phyloP scores from a whole-genome alignment of 1,139 yeast species.

The Kodamaea arcana region DNA sequence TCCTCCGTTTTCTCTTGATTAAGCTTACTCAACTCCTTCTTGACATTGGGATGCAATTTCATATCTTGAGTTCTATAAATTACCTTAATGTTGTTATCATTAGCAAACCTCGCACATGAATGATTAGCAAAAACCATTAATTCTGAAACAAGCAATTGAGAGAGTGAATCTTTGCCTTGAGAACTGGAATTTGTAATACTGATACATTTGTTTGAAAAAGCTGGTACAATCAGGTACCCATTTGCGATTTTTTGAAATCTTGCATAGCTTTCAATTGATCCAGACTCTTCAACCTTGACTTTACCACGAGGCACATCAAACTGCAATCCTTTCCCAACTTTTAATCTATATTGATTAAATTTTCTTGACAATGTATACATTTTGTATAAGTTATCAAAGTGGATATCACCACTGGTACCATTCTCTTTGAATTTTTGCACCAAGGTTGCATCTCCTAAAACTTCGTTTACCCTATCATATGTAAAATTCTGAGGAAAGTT shows the following conservation, averaged over 20 bases:
- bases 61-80: conserved; percentile 45
- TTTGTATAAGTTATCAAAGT: conserved; percentile 24
- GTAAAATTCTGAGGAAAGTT: conserved; percentile 38
- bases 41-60: conserved; percentile 22
- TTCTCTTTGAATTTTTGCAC: conserved; percentile 5
- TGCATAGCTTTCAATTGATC: not conserved
- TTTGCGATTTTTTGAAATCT: conserved; percentile 8
- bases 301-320: conserved; percentile 13
- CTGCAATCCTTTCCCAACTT: conserved; percentile 19
- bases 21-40: conserved; percentile 35
- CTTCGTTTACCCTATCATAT: conserved; percentile 30
- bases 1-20: conserved; percentile 19
- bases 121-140: conserved; percentile 77
- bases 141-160: conserved; percentile 68
- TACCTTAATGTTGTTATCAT: conserved; percentile 47
- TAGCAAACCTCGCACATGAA: conserved; percentile 53
- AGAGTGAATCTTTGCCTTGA: conserved; percentile 26
- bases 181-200: conserved; percentile 13
- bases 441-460: conserved; percentile 19
- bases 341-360: conserved; percentile 22
- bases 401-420: conserved; percentile 12
- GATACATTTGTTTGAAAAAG: conserved; percentile 9
- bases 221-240: conserved; percentile 14
- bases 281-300: conserved; percentile 12
- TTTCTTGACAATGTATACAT: conserved; percentile 27